These are phyloP conservation scores for Cordyceps tenuipes DNA, from an alignment of 2,329 filamentous ascomycete genomes.

Conservation along the genomic window DNA sequence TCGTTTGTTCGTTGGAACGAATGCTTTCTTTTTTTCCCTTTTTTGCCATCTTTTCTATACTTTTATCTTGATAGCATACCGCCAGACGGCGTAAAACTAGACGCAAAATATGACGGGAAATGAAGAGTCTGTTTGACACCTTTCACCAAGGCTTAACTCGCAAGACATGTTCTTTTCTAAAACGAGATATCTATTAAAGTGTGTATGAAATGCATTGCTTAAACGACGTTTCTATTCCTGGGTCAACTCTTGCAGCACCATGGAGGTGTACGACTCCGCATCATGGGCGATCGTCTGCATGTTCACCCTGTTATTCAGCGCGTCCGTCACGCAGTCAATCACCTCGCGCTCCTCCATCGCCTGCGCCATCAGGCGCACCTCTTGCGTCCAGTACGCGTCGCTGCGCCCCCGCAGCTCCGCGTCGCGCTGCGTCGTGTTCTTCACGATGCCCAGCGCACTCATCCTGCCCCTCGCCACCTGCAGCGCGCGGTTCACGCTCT, in stretches of 20 bases:
- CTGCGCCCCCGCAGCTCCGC: constrained; percentile 56
- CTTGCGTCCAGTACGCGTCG: constrained; percentile 72
- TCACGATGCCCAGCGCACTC: constrained; percentile 63
- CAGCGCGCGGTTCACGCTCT: constrained; percentile 47
- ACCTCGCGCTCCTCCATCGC: constrained; percentile 75
- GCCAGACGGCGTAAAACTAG: background rate
- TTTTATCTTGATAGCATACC: constrained; percentile 3
- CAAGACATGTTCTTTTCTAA: background rate
- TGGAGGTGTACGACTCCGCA: constrained; percentile 50
- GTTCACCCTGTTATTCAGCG: constrained; percentile 55
- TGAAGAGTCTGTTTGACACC: background rate
- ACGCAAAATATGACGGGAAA: constrained; percentile 8
- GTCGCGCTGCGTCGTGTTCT: constrained; percentile 73
- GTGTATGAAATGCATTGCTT: background rate
- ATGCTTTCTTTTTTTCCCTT: background rate
- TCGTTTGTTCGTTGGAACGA: background rate
- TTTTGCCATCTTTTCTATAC: background rate
- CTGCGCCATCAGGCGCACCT: constrained; percentile 62
- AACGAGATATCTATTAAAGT: background rate
- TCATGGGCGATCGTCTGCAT: constrained; percentile 52
- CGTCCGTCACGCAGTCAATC: constrained; percentile 60
- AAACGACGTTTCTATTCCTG: background rate
- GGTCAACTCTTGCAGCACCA: constrained; percentile 21
- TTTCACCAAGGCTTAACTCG: background rate
- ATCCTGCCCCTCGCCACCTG: constrained; percentile 57